phyloP scores from a whole-genome alignment of 805 yeast genomes.

The Wickerhamomyces ciferrii region DNA sequence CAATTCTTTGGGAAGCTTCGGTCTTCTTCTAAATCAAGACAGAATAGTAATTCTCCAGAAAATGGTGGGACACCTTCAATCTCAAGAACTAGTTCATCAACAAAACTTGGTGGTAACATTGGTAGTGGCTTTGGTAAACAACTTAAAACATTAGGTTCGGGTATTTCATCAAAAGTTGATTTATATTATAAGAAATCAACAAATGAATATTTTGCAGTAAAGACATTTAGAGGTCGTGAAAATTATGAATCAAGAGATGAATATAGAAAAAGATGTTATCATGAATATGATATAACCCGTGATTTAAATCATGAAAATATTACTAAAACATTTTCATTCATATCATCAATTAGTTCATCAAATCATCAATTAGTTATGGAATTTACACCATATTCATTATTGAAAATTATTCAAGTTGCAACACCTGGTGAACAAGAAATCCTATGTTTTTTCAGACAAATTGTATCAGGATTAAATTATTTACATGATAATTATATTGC shows the following conservation, averaged over 20 bases:
- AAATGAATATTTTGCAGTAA: constrained; percentile 32
- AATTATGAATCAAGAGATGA: constrained; percentile 55
- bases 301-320: constrained; percentile 68
- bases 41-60: not conserved
- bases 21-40: not conserved
- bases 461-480: constrained; percentile 66
- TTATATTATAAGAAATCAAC: constrained; percentile 18
- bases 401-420: constrained; percentile 83
- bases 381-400: constrained; percentile 81
- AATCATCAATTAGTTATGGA: constrained; percentile 79
- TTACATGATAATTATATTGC: constrained; percentile 76
- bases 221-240: constrained; percentile 37
- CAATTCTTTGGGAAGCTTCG: not conserved
- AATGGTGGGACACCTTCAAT: not conserved
- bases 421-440: constrained; percentile 60
- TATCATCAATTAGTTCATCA: constrained; percentile 50
- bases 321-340: constrained; percentile 67
- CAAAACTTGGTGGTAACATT: not conserved
- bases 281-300: constrained; percentile 75
- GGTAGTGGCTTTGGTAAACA: constrained; percentile 19
- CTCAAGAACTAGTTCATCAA: not conserved
- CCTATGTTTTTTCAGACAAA: constrained; percentile 76
- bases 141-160: constrained; percentile 20
- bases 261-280: constrained; percentile 65
- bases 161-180: constrained; percentile 31